These are phyloP conservation scores for Gloeopeniophorella convolvens DNA, from an alignment of 768 basidiomycete genomes.

Conservation along the genomic window DNA sequence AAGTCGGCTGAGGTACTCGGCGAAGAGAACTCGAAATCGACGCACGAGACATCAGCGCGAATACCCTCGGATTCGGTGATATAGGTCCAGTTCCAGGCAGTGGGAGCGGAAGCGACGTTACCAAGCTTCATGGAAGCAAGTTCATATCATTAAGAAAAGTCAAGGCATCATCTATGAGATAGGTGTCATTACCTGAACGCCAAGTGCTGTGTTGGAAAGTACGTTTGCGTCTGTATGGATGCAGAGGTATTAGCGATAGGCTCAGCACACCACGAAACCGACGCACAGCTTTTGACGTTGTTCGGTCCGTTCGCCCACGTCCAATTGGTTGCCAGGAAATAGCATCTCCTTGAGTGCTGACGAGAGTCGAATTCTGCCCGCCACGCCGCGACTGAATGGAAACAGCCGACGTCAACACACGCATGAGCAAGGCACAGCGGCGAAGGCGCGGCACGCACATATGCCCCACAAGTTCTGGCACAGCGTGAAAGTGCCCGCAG, in stretches of 20 bases:
- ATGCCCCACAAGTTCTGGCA: slow-evolving; percentile 56
- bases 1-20: neutral
- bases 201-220: slow-evolving; percentile 38
- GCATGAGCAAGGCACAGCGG: neutral
- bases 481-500: slow-evolving; percentile 42
- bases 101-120: slow-evolving; percentile 43
- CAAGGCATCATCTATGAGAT: too few relatives aligned
- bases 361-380: slow-evolving; percentile 42
- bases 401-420: neutral
- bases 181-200: slow-evolving; percentile 46
- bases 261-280: neutral
- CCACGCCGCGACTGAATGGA: slow-evolving; percentile 41
- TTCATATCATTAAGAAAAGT: slow-evolving; percentile 23
- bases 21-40: neutral
- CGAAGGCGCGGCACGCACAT: slow-evolving; percentile 25
- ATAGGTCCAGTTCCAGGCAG: slow-evolving; percentile 48
- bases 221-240: slow-evolving; percentile 43
- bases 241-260: too few relatives aligned
- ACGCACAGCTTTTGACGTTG: slow-evolving; percentile 51
- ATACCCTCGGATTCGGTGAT: slow-evolving; percentile 37
- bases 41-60: slow-evolving; percentile 49
- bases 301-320: slow-evolving; percentile 46
- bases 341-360: slow-evolving; percentile 31
- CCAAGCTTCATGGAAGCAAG: slow-evolving; percentile 36
- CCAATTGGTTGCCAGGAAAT: slow-evolving; percentile 50